These are phyloP conservation scores for Yamadazyma epiphylla DNA, from an alignment of 1,139 yeast species.

Conservation along the genomic window DNA sequence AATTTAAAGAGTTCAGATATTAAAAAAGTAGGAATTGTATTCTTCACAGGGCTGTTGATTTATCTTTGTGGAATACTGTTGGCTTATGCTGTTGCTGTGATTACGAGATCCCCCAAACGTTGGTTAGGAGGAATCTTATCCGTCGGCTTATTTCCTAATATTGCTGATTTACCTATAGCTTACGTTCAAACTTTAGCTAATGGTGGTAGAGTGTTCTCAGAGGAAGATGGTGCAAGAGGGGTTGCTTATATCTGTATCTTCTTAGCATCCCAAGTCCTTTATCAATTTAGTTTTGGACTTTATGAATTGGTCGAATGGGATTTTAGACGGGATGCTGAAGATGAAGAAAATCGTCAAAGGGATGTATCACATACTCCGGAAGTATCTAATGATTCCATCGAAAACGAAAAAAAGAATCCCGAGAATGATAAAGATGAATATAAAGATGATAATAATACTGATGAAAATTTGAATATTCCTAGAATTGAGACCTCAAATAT, in stretches of 20 bases:
- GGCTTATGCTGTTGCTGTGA: slow-evolving; percentile 28
- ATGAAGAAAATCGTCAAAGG: too few relatives aligned
- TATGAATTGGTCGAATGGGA: slow-evolving; percentile 70
- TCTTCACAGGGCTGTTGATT: slow-evolving; percentile 49
- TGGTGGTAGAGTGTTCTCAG: slow-evolving; percentile 54
- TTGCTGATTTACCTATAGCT: slow-evolving; percentile 86
- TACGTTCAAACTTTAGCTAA: slow-evolving; percentile 75
- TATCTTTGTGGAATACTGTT: slow-evolving; percentile 35
- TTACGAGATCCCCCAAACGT: slow-evolving; percentile 54
- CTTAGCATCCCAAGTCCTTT: slow-evolving; percentile 64
- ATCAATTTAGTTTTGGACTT: slow-evolving; percentile 76
- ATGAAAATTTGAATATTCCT: slow-evolving; percentile 1
- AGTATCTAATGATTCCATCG: slow-evolving; percentile 3
- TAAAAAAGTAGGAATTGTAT: slow-evolving; percentile 70
- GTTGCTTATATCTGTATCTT: slow-evolving; percentile 84
- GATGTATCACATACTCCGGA: slow-evolving; percentile 6
- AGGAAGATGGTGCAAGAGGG: slow-evolving; percentile 66
- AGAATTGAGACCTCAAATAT: slow-evolving; percentile 6
- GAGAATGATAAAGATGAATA: slow-evolving; percentile 8
- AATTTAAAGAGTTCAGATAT: slow-evolving; percentile 70
- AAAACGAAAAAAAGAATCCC: neutral
- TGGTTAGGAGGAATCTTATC: slow-evolving; percentile 82
- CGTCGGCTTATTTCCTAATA: slow-evolving; percentile 61
- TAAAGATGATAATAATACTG: slow-evolving; percentile 1
- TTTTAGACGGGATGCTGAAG: slow-evolving; percentile 35